phyloP scores from a whole-genome alignment of 176 grass and related monocot species.

The Poa annua region DNA sequence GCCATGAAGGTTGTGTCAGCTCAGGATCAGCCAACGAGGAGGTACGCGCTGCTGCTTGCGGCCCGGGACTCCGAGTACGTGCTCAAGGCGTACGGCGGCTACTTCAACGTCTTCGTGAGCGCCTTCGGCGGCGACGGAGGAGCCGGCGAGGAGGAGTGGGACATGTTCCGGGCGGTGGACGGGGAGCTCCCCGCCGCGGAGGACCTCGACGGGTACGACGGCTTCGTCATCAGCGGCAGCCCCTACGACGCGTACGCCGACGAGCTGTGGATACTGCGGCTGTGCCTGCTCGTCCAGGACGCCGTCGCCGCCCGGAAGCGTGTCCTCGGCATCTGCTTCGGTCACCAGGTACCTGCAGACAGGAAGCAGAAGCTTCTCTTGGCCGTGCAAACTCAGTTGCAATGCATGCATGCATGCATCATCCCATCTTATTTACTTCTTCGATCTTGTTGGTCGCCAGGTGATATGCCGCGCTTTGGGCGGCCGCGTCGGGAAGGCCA shows the following conservation, averaged over 20 bases:
- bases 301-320: constrained; percentile 56
- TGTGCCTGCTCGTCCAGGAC: constrained; percentile 65
- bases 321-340: constrained; percentile 90
- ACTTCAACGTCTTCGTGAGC: constrained; percentile 75
- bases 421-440: no score
- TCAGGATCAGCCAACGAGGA: constrained; percentile 18
- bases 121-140: constrained; percentile 59
- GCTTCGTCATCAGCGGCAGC: constrained; percentile 94
- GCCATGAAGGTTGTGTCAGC: constrained; percentile 45
- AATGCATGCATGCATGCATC: no score
- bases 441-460: constrained; percentile 8
- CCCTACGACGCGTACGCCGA: constrained; percentile 70
- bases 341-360: constrained; percentile 59
- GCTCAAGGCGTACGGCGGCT: constrained; percentile 70
- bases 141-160: constrained; percentile 59
- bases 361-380: no score
- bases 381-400: no score
- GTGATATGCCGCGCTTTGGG: constrained; percentile 82
- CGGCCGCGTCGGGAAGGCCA: constrained; percentile 57
- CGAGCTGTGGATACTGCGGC: constrained; percentile 69
- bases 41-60: constrained; percentile 77
- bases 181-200: constrained; percentile 60
- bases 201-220: constrained; percentile 54
- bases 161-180: constrained; percentile 76
- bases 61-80: constrained; percentile 91